A percentile compares a stretch with the other conserved stretches of the same genome.
These are phyloP conservation scores for Psidium friedrichsthalianum DNA, from an alignment of 345 rosid species.

Conservation along the genomic window DNA sequence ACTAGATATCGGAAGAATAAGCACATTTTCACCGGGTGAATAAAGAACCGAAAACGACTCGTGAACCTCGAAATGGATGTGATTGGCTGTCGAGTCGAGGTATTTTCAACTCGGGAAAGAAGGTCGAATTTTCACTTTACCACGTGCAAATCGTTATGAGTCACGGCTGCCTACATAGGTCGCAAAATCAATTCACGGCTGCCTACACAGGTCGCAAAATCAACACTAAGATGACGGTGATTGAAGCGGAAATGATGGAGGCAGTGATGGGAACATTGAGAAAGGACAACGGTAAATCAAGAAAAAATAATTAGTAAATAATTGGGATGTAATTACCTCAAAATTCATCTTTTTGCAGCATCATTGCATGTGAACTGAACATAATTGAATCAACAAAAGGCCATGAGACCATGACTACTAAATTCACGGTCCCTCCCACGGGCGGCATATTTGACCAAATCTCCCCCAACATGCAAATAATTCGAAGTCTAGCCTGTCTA, in stretches of 20 bases:
- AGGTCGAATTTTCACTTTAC: background rate
- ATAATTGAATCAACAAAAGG: background rate
- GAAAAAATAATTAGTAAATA: background rate
- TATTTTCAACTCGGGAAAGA: background rate
- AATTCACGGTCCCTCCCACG: too few relatives aligned
- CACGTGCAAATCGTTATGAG: too few relatives aligned
- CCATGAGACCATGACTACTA: background rate
- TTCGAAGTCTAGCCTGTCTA: background rate
- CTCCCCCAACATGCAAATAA: background rate
- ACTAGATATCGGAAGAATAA: background rate
- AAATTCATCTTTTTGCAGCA: background rate
- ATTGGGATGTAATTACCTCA: background rate
- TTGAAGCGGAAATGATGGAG: background rate
- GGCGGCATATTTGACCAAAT: background rate
- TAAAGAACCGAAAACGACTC: background rate
- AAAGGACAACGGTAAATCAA: background rate
- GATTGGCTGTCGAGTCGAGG: background rate
- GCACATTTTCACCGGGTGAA: background rate
- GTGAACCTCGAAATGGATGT: too few relatives aligned
- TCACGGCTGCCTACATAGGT: background rate
- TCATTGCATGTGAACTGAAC: background rate
- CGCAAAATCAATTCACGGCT: background rate
- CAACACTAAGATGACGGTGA: background rate
- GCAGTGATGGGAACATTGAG: background rate
- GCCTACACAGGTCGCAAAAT: accelerated